A percentile compares a stretch with the other conserved stretches of the same genome.
Conservation (phyloP, 345 rosid species). For the Salix koriyanagi region DNA sequence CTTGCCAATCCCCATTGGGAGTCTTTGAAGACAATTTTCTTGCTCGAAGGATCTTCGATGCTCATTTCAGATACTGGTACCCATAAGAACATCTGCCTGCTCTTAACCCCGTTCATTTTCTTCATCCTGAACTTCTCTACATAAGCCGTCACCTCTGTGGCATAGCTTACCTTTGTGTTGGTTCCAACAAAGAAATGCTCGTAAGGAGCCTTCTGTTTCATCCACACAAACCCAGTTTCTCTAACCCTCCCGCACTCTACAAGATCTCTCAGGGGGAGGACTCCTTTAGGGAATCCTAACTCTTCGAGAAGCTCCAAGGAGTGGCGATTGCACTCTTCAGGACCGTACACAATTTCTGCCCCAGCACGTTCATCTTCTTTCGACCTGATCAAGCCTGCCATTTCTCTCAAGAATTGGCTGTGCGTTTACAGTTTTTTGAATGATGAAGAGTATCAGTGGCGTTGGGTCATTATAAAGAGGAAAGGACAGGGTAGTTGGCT, state of each 20-base stretch:
- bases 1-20: slow-evolving; percentile 89
- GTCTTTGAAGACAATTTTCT: slow-evolving; percentile 72
- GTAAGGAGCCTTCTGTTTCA: slow-evolving; percentile 67
- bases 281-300: slow-evolving; percentile 87
- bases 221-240: slow-evolving; percentile 89
- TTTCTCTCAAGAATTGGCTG: slow-evolving; percentile 2
- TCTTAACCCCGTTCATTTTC: slow-evolving; percentile 88
- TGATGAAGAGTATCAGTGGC: background rate
- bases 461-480: background rate
- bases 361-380: slow-evolving; percentile 48
- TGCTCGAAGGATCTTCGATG: slow-evolving; percentile 43
- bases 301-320: slow-evolving; percentile 73
- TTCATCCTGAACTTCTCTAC: slow-evolving; percentile 79
- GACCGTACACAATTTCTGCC: slow-evolving; percentile 69
- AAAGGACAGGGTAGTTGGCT: background rate
- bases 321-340: slow-evolving; percentile 57
- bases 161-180: slow-evolving; percentile 61
- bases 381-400: slow-evolving; percentile 29
- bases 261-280: slow-evolving; percentile 73
- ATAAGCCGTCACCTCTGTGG: slow-evolving; percentile 69
- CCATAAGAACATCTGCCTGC: slow-evolving; percentile 83
- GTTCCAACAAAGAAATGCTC: slow-evolving; percentile 71
- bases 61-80: slow-evolving; percentile 83
- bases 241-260: slow-evolving; percentile 80
- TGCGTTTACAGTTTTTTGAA: background rate